Evolutionary conservation across 2,329 filamentous ascomycete genomes (phyloP).

Genomic region (Diaporthe capsici): DNA sequence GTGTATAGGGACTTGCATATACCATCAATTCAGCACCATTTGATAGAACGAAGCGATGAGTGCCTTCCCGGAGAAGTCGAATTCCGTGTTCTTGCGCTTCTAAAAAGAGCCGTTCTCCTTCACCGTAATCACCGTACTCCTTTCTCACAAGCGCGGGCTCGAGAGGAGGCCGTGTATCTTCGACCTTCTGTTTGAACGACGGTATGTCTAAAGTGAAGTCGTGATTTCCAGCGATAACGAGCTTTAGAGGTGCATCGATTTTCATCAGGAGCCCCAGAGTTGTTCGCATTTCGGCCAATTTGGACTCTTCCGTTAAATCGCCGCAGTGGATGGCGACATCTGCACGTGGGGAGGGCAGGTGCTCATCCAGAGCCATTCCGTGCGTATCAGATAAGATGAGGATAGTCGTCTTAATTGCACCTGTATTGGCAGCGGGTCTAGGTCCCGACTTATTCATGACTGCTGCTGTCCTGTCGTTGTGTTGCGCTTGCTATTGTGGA

Average conservation of each 20-base stretch:
- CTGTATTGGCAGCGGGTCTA: conserved; percentile 8
- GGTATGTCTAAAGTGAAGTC: conserved; percentile 59
- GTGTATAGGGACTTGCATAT: conserved; percentile 69
- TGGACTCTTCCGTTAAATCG: conserved; percentile 62
- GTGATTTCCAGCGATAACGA: conserved; percentile 70
- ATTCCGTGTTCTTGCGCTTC: conserved; percentile 57
- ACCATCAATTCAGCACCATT: conserved; percentile 65
- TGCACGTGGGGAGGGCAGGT: conserved; percentile 43
- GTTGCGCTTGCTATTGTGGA: not conserved
- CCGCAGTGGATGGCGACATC: conserved; percentile 69
- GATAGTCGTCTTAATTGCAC: conserved; percentile 2
- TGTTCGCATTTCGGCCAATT: conserved; percentile 55
- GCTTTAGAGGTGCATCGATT: conserved; percentile 64
- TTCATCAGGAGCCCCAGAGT: conserved; percentile 58
- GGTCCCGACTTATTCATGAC: not conserved
- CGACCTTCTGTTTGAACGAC: conserved; percentile 49
- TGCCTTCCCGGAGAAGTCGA: conserved; percentile 65
- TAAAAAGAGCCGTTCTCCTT: conserved; percentile 56
- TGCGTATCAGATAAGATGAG: conserved; percentile 64
- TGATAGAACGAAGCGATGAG: conserved; percentile 58
- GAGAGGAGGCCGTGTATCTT: conserved; percentile 32
- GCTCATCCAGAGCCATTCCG: conserved; percentile 44
- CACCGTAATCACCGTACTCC: conserved; percentile 57
- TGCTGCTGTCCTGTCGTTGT: not conserved
- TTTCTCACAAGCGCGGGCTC: conserved; percentile 44